Conservation (phyloP, 202 grass and related monocot species). For the Thinopyrum obtusiflorum region DNA sequence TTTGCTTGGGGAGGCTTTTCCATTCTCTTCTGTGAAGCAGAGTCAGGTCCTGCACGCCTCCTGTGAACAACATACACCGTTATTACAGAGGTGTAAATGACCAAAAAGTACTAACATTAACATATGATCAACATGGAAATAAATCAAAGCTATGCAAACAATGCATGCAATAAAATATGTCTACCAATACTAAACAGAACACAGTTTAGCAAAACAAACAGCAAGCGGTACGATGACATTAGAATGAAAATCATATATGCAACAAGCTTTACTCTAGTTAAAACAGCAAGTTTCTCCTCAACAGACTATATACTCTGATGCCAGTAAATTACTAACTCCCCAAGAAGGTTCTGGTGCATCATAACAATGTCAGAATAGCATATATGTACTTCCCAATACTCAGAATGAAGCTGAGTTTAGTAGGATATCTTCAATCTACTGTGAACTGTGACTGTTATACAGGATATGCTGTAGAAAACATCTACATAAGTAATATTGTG, state of each 20-base stretch:
- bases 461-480: not conserved
- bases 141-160: not conserved
- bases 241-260: not conserved
- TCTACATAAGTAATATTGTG: not conserved
- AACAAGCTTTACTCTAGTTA: not conserved
- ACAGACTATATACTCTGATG: constrained; percentile 13
- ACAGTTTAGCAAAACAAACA: not conserved
- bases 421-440: not conserved
- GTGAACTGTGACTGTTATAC: too few species aligned
- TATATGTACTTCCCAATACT: not conserved
- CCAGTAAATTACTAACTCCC: not conserved
- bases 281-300: not conserved
- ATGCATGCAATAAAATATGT: not conserved
- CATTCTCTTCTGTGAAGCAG: constrained; percentile 5
- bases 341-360: not conserved
- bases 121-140: not conserved
- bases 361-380: not conserved
- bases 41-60: constrained; percentile 9
- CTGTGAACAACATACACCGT: constrained; percentile 16
- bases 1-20: not conserved
- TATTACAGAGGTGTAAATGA: not conserved
- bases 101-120: not conserved
- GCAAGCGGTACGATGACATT: not conserved
- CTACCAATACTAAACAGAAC: constrained; percentile 9
- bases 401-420: not conserved